A percentile compares a stretch with the other conserved stretches of the same genome.
Conservation (phyloP, 345 rosid genomes). For the Stellera chamaejasme region DNA sequence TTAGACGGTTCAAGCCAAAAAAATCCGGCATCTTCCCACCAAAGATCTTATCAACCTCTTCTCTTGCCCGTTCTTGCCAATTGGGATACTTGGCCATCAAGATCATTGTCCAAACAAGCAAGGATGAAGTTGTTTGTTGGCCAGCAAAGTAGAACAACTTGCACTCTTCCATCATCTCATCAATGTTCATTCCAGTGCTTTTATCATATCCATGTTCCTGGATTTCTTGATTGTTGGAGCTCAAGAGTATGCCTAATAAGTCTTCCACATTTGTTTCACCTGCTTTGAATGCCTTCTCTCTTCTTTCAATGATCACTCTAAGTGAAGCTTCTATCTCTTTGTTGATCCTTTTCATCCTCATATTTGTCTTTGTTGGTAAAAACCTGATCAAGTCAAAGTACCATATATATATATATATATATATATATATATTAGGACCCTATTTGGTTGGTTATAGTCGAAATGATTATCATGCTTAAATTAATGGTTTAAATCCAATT, state of each 20-base stretch:
- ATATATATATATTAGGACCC: too few species aligned
- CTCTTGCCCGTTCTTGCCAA: conserved; percentile 59
- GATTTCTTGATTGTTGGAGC: conserved; percentile 30
- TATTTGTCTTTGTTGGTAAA: conserved; percentile 40
- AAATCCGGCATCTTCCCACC: conserved; percentile 21
- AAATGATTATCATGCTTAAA: too few species aligned
- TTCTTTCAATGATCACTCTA: conserved; percentile 24
- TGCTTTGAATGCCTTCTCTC: conserved; percentile 26
- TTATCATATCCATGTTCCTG: conserved; percentile 18
- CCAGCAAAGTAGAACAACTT: conserved; percentile 60
- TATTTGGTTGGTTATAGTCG: too few species aligned
- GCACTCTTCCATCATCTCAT: conserved; percentile 60
- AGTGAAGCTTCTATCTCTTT: conserved; percentile 27
- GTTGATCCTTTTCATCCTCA: conserved; percentile 23
- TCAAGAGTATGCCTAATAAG: conserved; percentile 36
- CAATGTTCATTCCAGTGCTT: conserved; percentile 18
- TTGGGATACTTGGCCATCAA: conserved; percentile 34
- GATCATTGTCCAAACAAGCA: conserved; percentile 52
- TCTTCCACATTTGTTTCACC: conserved; percentile 21
- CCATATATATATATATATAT: too few species aligned
- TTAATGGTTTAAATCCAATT: too few species aligned
- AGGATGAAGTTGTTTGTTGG: conserved; percentile 47
- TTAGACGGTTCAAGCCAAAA: conserved; percentile 31
- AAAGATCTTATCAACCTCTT: conserved; percentile 45
- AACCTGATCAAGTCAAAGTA: conserved; percentile 16